These are phyloP conservation scores for Aspergillus eucalypticola DNA, from an alignment of 2,329 filamentous ascomycete genomes.

Conservation along the genomic window DNA sequence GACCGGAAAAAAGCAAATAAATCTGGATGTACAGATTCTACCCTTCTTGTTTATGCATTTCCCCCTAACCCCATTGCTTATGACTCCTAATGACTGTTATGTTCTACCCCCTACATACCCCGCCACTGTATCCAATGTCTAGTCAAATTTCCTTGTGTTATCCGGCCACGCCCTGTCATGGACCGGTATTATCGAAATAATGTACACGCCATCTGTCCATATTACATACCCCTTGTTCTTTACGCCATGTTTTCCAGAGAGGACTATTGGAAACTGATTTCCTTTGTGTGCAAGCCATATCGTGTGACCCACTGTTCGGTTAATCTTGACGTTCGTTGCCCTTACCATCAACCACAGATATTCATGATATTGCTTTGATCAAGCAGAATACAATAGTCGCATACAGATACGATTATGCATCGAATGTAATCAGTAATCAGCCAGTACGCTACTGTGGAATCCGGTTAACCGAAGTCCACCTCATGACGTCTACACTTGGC, in stretches of 20 bases:
- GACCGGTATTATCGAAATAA: slow-evolving; percentile 2
- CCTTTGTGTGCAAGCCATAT: slow-evolving; percentile 13
- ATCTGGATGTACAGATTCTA: neutral
- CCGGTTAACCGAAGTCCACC: neutral
- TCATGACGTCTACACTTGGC: neutral
- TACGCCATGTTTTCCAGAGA: slow-evolving; percentile 8
- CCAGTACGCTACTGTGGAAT: too few species aligned
- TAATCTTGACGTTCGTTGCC: neutral
- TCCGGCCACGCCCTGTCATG: neutral
- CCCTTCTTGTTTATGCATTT: slow-evolving; percentile 21
- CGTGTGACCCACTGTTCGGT: slow-evolving; percentile 1
- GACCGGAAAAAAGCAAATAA: slow-evolving; percentile 43
- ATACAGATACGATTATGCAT: too few species aligned
- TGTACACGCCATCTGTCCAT: slow-evolving; percentile 15
- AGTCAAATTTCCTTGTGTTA: slow-evolving; percentile 5
- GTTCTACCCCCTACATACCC: slow-evolving; percentile 24
- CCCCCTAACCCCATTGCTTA: slow-evolving; percentile 12
- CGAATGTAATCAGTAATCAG: too few species aligned
- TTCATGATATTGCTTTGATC: too few species aligned
- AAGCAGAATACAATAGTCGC: too few species aligned
- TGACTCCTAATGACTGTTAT: slow-evolving; percentile 25
- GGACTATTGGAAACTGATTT: slow-evolving; percentile 8
- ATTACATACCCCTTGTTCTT: slow-evolving; percentile 13
- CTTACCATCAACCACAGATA: neutral
- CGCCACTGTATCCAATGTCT: slow-evolving; percentile 19